Evolutionary conservation across 805 yeast species (phyloP).

Genomic region (Nakazawaea ambrosiae): DNA sequence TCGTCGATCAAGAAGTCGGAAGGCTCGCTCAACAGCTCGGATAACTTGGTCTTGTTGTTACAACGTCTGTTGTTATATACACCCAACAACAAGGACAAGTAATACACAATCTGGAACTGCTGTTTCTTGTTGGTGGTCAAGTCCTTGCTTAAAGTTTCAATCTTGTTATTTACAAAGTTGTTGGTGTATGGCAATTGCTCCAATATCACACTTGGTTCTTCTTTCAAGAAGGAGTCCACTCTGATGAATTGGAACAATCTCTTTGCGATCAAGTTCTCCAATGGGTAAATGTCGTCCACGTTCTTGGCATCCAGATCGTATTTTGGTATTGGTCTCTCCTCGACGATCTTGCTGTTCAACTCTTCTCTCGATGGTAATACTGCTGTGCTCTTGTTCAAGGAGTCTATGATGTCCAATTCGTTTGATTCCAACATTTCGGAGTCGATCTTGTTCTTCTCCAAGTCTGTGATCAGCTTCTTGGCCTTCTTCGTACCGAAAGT

Average conservation of each 20-base stretch:
- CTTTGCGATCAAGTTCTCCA: slow-evolving; percentile 61
- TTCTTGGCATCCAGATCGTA: slow-evolving; percentile 73
- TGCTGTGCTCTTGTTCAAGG: slow-evolving; percentile 62
- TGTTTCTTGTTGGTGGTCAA: slow-evolving; percentile 35
- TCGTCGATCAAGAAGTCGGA: slow-evolving; percentile 70
- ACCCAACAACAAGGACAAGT: slow-evolving; percentile 74
- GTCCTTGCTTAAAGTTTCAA: slow-evolving; percentile 31
- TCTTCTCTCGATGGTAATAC: slow-evolving; percentile 67
- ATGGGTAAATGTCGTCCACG: slow-evolving; percentile 78
- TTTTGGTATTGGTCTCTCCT: slow-evolving; percentile 78
- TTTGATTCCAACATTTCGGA: slow-evolving; percentile 68
- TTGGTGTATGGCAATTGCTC: slow-evolving; percentile 57
- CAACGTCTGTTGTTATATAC: slow-evolving; percentile 69
- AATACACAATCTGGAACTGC: slow-evolving; percentile 67
- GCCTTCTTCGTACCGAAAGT: slow-evolving; percentile 97
- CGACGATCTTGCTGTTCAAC: slow-evolving; percentile 47
- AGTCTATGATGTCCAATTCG: slow-evolving; percentile 77
- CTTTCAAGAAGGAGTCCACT: slow-evolving; percentile 54
- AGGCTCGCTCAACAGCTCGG: slow-evolving; percentile 60
- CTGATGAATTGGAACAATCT: slow-evolving; percentile 59
- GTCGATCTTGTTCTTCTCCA: slow-evolving; percentile 81
- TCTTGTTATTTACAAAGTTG: slow-evolving; percentile 42
- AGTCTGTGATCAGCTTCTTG: slow-evolving; percentile 76
- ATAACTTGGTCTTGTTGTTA: slow-evolving; percentile 48
- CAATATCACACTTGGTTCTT: slow-evolving; percentile 41